Conservation (phyloP, 208 protist genomes). For the Tritrichomonas musculus region DNA sequence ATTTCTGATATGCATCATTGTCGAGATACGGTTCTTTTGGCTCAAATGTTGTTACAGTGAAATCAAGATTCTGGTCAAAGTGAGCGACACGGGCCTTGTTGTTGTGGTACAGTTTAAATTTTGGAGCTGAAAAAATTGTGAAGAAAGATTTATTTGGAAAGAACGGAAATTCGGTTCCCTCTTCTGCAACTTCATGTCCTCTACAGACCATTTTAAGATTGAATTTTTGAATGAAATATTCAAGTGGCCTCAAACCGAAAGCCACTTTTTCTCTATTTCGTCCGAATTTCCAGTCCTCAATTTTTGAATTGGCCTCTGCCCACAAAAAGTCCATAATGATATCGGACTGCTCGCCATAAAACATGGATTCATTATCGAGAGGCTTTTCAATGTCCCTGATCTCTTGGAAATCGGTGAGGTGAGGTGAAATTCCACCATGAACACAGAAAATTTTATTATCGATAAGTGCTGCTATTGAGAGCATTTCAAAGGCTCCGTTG, state of each 20-base stretch:
- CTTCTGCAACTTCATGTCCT: slow-evolving; percentile 76
- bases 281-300: not conserved
- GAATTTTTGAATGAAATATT: slow-evolving; percentile 77
- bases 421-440: not conserved
- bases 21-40: too few relatives aligned
- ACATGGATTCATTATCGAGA: slow-evolving; percentile 73
- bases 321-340: not conserved
- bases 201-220: slow-evolving; percentile 79
- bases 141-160: slow-evolving; percentile 92
- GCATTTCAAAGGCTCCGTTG: slow-evolving; percentile 94
- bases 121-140: slow-evolving; percentile 98
- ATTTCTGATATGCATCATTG: too few relatives aligned
- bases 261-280: slow-evolving; percentile 37
- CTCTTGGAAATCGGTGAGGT: slow-evolving; percentile 44
- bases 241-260: slow-evolving; percentile 68
- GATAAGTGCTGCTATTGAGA: slow-evolving; percentile 94
- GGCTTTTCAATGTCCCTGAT: slow-evolving; percentile 79
- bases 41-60: too few relatives aligned
- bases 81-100: too few relatives aligned
- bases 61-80: too few relatives aligned
- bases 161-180: slow-evolving; percentile 45
- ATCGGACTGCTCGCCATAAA: too few relatives aligned
- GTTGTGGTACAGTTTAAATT: too few relatives aligned
- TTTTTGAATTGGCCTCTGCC: not conserved
- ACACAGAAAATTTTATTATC: slow-evolving; percentile 99